phyloP scores from a whole-genome alignment of 495 filamentous ascomycete species.

The Penicillium bialowiezense region DNA sequence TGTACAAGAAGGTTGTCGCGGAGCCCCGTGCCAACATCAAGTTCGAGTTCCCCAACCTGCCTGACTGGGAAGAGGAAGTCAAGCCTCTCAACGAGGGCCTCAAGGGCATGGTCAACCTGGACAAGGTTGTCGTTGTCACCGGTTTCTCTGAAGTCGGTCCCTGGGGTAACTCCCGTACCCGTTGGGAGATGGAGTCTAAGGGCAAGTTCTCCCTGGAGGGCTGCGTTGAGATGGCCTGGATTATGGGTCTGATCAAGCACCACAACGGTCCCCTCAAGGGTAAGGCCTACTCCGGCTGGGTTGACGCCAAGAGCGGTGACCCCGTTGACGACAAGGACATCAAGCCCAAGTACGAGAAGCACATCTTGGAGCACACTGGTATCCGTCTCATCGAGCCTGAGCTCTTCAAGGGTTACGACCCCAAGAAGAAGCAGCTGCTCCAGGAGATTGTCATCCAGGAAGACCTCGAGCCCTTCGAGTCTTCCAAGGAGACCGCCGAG shows the following conservation, averaged over 20 bases:
- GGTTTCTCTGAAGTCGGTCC: conserved; percentile 96
- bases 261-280: conserved; percentile 98
- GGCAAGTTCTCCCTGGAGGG: conserved; percentile 97
- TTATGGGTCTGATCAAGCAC: conserved; percentile 99
- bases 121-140: conserved; percentile 95
- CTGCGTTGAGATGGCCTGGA: conserved; percentile 99
- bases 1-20: conserved; percentile 92
- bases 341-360: conserved; percentile 93
- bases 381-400: conserved; percentile 98
- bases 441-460: conserved; percentile 97
- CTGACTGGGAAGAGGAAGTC: conserved; percentile 87
- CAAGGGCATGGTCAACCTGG: conserved; percentile 97
- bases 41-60: conserved; percentile 85
- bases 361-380: conserved; percentile 93
- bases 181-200: conserved; percentile 99
- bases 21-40: conserved; percentile 97
- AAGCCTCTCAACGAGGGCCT: conserved; percentile 82
- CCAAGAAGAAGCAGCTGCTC: conserved; percentile 95
- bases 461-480: conserved; percentile 94
- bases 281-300: conserved; percentile 95
- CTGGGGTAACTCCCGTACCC: conserved; percentile 96
- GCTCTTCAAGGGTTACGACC: conserved; percentile 95
- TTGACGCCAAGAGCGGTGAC: conserved; percentile 88
- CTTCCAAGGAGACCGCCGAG: conserved; percentile 93
- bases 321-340: conserved; percentile 98